phyloP scores from a whole-genome alignment of 2,329 filamentous ascomycete species.

The Penicillium crustosum region DNA sequence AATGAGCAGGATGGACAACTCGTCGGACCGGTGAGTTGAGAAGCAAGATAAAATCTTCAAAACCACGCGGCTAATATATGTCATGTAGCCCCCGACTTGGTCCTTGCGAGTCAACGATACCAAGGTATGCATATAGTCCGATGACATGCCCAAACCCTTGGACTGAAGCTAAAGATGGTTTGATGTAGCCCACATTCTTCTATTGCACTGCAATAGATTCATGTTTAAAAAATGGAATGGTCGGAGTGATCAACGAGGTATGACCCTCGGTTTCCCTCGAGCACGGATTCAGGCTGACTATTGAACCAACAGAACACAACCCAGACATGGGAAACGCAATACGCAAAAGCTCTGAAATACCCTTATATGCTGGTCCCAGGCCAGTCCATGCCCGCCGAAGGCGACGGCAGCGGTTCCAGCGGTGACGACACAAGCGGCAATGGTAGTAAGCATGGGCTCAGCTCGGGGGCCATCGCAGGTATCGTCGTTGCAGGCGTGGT shows the following conservation, averaged over 20 bases:
- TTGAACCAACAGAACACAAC: constrained; percentile 44
- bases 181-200: constrained; percentile 60
- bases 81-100: constrained; percentile 38
- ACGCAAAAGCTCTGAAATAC: constrained; percentile 49
- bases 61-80: not conserved
- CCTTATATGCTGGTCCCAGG: constrained; percentile 58
- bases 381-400: constrained; percentile 56
- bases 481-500: constrained; percentile 56
- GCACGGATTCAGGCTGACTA: constrained; percentile 8
- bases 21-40: constrained; percentile 31
- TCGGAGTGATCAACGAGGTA: constrained; percentile 73
- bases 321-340: constrained; percentile 51
- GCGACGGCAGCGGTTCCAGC: constrained; percentile 38
- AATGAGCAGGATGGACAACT: constrained; percentile 48
- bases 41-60: not conserved
- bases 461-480: constrained; percentile 58
- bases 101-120: constrained; percentile 58
- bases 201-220: constrained; percentile 69
- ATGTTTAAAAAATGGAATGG: constrained; percentile 67
- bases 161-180: not conserved
- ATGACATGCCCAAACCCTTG: rapidly evolving
- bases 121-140: constrained; percentile 30
- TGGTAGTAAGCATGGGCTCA: constrained; percentile 25
- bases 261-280: constrained; percentile 14
- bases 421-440: not conserved